Evolutionary conservation across 176 grass and related monocot genomes (phyloP).

Genomic region (Oryza glaberrima): DNA sequence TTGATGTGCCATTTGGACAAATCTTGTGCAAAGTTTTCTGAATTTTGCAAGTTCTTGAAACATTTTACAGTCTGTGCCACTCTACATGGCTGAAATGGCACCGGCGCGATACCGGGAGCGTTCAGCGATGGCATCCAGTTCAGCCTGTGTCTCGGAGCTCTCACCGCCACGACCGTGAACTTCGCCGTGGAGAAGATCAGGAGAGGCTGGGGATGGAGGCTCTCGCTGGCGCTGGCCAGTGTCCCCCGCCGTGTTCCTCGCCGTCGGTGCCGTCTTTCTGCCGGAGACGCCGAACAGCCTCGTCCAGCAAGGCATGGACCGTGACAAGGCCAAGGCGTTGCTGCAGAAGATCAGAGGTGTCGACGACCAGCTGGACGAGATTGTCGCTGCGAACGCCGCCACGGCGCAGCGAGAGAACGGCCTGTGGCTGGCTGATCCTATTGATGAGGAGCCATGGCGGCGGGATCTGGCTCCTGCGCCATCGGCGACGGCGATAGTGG

Average conservation of each 20-base stretch:
- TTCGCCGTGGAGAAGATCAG: constrained; percentile 53
- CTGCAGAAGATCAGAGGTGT: constrained; percentile 49
- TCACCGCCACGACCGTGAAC: constrained; percentile 50
- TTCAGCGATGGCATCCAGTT: constrained; percentile 68
- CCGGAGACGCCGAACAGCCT: constrained; percentile 64
- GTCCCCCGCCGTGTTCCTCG: constrained; percentile 48
- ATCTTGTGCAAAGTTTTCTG: not conserved
- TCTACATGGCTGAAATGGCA: constrained; percentile 66
- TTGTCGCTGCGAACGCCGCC: constrained; percentile 18
- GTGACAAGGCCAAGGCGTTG: not conserved
- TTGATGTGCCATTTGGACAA: not conserved
- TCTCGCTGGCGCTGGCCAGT: constrained; percentile 49
- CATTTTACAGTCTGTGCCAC: constrained; percentile 43
- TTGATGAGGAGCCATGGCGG: too few species aligned
- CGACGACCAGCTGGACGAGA: constrained; percentile 50
- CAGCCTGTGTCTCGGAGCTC: constrained; percentile 36
- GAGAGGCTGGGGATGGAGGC: constrained; percentile 56
- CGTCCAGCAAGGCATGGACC: constrained; percentile 42
- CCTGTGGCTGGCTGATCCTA: not conserved
- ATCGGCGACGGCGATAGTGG: too few species aligned
- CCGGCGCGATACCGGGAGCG: constrained; percentile 40
- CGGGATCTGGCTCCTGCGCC: too few species aligned
- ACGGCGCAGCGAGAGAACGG: not conserved
- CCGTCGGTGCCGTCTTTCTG: constrained; percentile 49
- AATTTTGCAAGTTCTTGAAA: not conserved